A percentile compares a stretch with the other conserved stretches of the same genome.
Evolutionary conservation across 2,329 filamentous ascomycete genomes (phyloP).

Genomic region (Venturiaceae sp.): DNA sequence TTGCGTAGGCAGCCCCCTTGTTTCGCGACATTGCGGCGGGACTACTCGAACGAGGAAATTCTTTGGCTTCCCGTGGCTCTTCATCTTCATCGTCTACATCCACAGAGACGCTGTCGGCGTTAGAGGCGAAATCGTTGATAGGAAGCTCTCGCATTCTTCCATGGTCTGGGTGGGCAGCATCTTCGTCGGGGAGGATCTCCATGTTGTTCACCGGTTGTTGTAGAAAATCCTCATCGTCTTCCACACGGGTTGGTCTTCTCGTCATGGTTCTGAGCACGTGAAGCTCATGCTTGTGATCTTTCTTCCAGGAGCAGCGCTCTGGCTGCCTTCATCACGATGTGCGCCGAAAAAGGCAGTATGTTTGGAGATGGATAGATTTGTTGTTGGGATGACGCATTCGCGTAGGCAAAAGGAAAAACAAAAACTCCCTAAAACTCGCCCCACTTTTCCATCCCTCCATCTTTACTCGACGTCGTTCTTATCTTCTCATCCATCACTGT

Average conservation of each 20-base stretch:
- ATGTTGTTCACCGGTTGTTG: not conserved
- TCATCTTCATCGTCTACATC: slow-evolving; percentile 20
- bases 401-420: not conserved
- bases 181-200: not conserved
- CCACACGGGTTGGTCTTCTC: not conserved
- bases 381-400: not conserved
- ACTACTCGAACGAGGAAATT: slow-evolving; percentile 28
- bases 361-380: too few species aligned
- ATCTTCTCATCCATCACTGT: not conserved
- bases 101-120: not conserved
- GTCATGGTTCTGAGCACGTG: too few species aligned
- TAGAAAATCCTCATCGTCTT: not conserved
- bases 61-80: slow-evolving; percentile 26
- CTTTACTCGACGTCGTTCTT: not conserved
- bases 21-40: slow-evolving; percentile 26
- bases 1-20: slow-evolving; percentile 28
- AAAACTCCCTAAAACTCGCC: too few species aligned
- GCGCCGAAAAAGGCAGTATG: not conserved
- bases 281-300: too few species aligned
- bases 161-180: not conserved
- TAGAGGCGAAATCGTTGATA: slow-evolving; percentile 2
- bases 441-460: not conserved
- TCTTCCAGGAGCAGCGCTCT: too few species aligned
- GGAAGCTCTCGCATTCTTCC: not conserved
- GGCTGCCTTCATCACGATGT: too few species aligned